Conservation (phyloP, 176 grass and related monocot genomes). For the Cenchrus americanus region DNA sequence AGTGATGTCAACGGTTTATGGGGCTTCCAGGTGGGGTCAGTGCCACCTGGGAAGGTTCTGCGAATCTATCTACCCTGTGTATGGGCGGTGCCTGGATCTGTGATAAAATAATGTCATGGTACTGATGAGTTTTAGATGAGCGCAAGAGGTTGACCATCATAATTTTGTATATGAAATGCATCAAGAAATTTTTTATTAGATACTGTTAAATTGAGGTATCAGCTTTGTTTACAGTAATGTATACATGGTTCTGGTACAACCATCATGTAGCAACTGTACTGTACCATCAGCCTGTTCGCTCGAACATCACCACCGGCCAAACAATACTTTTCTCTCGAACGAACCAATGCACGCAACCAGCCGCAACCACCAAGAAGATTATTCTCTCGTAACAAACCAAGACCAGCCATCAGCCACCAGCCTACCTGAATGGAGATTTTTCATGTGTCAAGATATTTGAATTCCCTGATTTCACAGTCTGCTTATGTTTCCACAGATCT, state of each 20-base stretch:
- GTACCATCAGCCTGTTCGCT: too few relatives aligned
- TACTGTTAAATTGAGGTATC: neutral
- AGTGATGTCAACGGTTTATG: slow-evolving; percentile 9
- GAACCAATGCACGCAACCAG: too few relatives aligned
- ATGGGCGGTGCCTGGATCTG: slow-evolving; percentile 39
- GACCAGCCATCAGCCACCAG: too few relatives aligned
- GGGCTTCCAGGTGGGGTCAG: slow-evolving; percentile 25
- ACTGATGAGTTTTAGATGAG: neutral
- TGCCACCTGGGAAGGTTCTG: neutral
- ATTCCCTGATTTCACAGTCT: neutral
- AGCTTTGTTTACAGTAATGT: neutral
- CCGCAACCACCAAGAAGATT: too few relatives aligned
- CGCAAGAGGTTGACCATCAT: neutral
- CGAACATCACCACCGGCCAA: too few relatives aligned
- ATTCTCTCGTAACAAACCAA: too few relatives aligned
- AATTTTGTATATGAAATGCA: neutral
- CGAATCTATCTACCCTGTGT: neutral
- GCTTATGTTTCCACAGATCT: neutral
- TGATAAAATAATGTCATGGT: neutral
- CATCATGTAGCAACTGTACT: neutral
- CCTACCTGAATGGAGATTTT: neutral
- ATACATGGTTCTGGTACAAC: neutral
- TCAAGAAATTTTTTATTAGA: neutral
- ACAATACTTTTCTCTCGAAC: too few relatives aligned
- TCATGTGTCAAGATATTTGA: neutral